Conservation (phyloP, 441 rosid species). For the Hura crepitans region DNA sequence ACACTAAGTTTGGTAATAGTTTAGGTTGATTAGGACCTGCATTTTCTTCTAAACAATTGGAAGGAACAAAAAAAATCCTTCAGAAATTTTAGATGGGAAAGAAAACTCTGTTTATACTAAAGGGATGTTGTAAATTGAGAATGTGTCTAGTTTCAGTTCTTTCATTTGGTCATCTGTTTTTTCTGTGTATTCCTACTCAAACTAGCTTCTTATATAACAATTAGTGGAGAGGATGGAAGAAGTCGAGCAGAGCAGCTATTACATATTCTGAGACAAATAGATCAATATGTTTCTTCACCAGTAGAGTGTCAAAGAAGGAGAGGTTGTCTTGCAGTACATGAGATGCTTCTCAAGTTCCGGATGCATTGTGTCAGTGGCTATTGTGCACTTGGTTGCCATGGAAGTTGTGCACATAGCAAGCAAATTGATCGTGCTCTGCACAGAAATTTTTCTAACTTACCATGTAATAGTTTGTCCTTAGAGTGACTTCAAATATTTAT, state of each 20-base stretch:
- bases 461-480: conserved; percentile 51
- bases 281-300: conserved; percentile 77
- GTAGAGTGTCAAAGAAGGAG: conserved; percentile 90
- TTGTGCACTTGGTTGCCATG: conserved; percentile 93
- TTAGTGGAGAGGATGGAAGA: conserved; percentile 99
- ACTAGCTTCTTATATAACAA: conserved; percentile 29
- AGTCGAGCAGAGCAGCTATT: conserved; percentile 97
- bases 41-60: not conserved
- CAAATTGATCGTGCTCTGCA: conserved; percentile 68
- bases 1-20: not conserved
- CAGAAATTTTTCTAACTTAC: conserved; percentile 74
- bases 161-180: not conserved
- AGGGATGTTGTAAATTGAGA: not conserved
- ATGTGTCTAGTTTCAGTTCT: not conserved
- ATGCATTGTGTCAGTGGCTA: conserved; percentile 81
- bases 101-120: not conserved
- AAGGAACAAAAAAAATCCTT: not conserved
- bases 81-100: not conserved
- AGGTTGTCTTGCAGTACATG: conserved; percentile 91
- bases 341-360: conserved; percentile 89
- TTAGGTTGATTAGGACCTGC: not conserved
- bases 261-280: conserved; percentile 90
- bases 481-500: conserved; percentile 11
- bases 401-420: conserved; percentile 85
- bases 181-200: conserved; percentile 29